phyloP scores from a whole-genome alignment of 306 rosid genomes.

The Rosa persica region DNA sequence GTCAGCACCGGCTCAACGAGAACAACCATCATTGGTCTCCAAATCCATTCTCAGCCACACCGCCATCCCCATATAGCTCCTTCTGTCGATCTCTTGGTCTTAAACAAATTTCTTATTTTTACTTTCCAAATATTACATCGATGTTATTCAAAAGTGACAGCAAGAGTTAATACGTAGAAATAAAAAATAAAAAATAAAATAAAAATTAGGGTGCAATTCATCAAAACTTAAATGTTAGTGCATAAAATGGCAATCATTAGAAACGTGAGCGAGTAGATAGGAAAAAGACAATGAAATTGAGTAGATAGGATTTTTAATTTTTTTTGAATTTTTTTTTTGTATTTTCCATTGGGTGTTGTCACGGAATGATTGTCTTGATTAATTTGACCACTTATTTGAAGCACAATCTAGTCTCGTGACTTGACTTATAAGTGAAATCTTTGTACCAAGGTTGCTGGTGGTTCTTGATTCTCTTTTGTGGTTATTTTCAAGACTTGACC shows the following conservation, averaged over 20 bases:
- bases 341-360: neutral
- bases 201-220: neutral
- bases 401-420: conserved; percentile 8
- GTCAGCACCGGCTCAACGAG: too few species aligned
- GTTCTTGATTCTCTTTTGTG: neutral
- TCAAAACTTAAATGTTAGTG: too few species aligned
- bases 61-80: too few species aligned
- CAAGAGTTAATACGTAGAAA: neutral
- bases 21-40: too few species aligned
- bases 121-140: too few species aligned
- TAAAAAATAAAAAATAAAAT: too few species aligned
- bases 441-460: neutral
- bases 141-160: neutral
- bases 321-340: neutral
- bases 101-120: neutral
- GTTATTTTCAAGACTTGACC: neutral
- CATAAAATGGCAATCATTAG: neutral
- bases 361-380: neutral
- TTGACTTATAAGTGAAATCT: conserved; percentile 9
- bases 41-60: too few species aligned
- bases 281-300: too few species aligned
- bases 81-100: too few species aligned
- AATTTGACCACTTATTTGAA: neutral
- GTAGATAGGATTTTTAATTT: too few species aligned
- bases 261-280: too few species aligned